Conservation (phyloP, 345 rosid genomes). For the Hibiscus tridactylites region DNA sequence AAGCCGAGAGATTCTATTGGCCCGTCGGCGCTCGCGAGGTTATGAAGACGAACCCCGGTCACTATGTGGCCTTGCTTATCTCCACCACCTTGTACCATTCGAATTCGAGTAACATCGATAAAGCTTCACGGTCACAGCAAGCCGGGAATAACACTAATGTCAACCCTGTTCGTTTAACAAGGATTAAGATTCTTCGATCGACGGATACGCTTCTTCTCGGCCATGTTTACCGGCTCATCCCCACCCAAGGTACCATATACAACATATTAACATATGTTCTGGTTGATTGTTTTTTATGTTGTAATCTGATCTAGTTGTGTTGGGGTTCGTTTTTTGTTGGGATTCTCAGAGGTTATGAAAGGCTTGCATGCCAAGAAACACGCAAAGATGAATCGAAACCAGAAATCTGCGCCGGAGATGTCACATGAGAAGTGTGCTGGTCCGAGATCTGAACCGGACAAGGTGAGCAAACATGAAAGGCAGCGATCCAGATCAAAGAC, state of each 20-base stretch:
- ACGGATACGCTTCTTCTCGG: constrained; percentile 75
- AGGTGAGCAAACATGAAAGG: constrained; percentile 53
- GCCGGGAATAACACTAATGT: background rate
- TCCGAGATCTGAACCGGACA: constrained; percentile 30
- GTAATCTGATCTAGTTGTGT: constrained; percentile 2
- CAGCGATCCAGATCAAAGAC: constrained; percentile 49
- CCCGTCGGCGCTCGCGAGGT: constrained; percentile 56
- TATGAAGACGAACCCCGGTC: constrained; percentile 84
- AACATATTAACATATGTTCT: background rate
- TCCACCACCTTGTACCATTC: constrained; percentile 54
- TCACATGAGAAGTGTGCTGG: constrained; percentile 10
- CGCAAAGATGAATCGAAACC: constrained; percentile 47
- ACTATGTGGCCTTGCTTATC: constrained; percentile 84
- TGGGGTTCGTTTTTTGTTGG: background rate
- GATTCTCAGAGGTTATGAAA: constrained; percentile 67
- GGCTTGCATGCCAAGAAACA: constrained; percentile 64
- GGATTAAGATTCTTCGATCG: constrained; percentile 89
- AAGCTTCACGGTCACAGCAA: background rate
- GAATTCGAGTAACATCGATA: constrained; percentile 17
- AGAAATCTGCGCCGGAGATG: constrained; percentile 10
- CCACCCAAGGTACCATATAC: constrained; percentile 46
- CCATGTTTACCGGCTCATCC: constrained; percentile 75
- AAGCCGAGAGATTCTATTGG: constrained; percentile 54
- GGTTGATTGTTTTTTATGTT: background rate
- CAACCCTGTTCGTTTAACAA: constrained; percentile 53